Evolutionary conservation across 2,329 filamentous ascomycete genomes (phyloP).

Genomic region (Aspergillus terreus): DNA sequence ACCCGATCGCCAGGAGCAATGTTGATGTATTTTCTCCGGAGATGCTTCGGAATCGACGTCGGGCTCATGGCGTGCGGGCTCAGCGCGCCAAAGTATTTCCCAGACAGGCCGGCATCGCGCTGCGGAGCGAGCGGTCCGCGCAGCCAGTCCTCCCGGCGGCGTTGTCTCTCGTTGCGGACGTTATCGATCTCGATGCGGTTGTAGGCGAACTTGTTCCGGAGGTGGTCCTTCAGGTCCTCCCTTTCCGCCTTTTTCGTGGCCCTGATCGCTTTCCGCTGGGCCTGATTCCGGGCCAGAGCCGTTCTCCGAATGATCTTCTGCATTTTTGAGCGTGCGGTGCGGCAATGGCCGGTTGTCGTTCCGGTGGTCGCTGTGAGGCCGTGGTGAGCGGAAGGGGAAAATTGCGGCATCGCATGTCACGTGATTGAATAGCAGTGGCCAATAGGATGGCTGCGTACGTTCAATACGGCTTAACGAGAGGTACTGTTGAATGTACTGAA

Average conservation of each 20-base stretch:
- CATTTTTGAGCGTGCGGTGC: slow-evolving; percentile 48
- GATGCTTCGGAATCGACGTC: slow-evolving; percentile 39
- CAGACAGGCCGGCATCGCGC: slow-evolving; percentile 61
- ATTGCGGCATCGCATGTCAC: slow-evolving; percentile 19
- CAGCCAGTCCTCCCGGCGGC: slow-evolving; percentile 71
- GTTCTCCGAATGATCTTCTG: slow-evolving; percentile 68
- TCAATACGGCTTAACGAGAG: not conserved
- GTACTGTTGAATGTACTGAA: not conserved
- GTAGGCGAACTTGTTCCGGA: slow-evolving; percentile 27
- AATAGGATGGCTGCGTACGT: not conserved
- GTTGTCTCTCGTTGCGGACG: slow-evolving; percentile 49
- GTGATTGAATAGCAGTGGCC: slow-evolving; percentile 5
- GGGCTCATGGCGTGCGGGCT: slow-evolving; percentile 31
- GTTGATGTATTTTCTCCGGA: slow-evolving; percentile 52
- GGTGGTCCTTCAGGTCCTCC: slow-evolving; percentile 29
- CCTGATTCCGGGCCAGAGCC: slow-evolving; percentile 63
- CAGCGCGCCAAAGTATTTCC: slow-evolving; percentile 59
- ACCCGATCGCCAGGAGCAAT: slow-evolving; percentile 72
- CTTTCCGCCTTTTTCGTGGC: slow-evolving; percentile 40
- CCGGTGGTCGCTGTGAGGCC: not conserved
- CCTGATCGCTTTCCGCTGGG: slow-evolving; percentile 43
- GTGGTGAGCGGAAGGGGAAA: slow-evolving; percentile 14
- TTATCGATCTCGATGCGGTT: slow-evolving; percentile 33
- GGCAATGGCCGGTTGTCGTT: slow-evolving; percentile 27
- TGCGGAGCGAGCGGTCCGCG: slow-evolving; percentile 75